Evolutionary conservation across 2,329 filamentous ascomycete species (phyloP), one percentile per base, ranked within the genome.

Genomic region (Waltergamsia citrina): DNA sequence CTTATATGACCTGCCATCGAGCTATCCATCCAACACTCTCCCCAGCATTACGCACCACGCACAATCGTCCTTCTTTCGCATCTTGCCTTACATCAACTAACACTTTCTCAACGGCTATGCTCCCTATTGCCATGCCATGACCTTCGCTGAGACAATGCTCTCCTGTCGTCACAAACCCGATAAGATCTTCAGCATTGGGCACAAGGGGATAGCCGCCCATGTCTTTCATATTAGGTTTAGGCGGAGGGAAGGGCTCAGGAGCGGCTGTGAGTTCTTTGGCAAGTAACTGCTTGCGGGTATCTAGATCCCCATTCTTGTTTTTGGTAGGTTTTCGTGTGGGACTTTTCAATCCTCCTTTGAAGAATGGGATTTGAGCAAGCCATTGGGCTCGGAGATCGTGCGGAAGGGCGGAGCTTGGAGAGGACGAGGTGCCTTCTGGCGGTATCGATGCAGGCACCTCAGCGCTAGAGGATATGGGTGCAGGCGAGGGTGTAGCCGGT

Each of bases 151-250:
- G 69, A 47, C 81, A 87, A 53, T 81, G 94, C 33, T 84, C 81
- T 0, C 90, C 92, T 2, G 81, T 82, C 3, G 87, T 95, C 17
- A 95, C 79, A 52, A 94, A 98, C 0, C 92, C 92, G 33, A 96
- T 74, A 10, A 96, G 65, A 52, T 95, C 84, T 16, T 72, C 66
- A 41, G 78, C 77, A 8, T 68, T 66, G 0, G 90, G 90, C n/a
- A 87, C 76, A 0, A 77, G 50, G 1, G 81, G 80, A 44, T 85
- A 75, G 73, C 81, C 73, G 0, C 64, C 63, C 17, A 69, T 52
- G 41, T 58, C 54, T 33, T 45, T 50, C 36, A 51, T 52, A 39
- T 56, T 63, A 10, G 50, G 47, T 4, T 50, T 44, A 12, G 60
- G 60, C 14, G 57, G 56, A 3, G 54, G 49, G 15, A 52, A 48